These are phyloP conservation scores for Coniella lustricola DNA, from an alignment of 2,329 filamentous ascomycete species.

Conservation along the genomic window DNA sequence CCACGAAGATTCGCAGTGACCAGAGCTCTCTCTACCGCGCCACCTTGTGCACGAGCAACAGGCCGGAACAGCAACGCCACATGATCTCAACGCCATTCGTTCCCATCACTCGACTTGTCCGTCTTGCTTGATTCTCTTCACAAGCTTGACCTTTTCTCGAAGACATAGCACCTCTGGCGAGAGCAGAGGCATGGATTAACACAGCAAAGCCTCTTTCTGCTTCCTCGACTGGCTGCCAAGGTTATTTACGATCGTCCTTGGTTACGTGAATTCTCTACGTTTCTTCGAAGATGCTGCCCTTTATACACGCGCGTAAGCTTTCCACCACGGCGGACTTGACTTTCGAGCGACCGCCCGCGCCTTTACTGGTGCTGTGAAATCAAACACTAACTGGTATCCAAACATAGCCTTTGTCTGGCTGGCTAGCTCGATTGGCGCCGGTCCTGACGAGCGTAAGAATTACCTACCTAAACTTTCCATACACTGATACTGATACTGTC, in stretches of 20 bases:
- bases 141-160: background rate
- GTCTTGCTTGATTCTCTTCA: background rate
- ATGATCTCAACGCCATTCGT: background rate
- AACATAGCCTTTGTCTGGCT: slow-evolving; percentile 37
- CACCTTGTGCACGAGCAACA: too few species aligned
- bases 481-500: background rate
- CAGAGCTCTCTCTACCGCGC: too few species aligned
- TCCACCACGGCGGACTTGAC: too few species aligned
- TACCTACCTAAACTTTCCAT: background rate
- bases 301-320: slow-evolving; percentile 27
- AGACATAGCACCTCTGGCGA: background rate
- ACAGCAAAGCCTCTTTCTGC: background rate
- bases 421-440: slow-evolving; percentile 33
- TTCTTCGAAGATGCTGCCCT: slow-evolving; percentile 25
- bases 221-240: background rate
- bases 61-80: too few species aligned
- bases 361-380: background rate
- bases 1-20: too few species aligned
- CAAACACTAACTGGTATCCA: slow-evolving; percentile 15
- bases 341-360: too few species aligned
- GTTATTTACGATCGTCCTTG: background rate
- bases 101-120: background rate
- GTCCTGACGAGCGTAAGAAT: slow-evolving; percentile 39
- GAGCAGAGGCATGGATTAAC: slow-evolving; percentile 10
- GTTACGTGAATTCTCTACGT: background rate